These are phyloP conservation scores for Neurospora intermedia DNA, from an alignment of 495 filamentous ascomycete genomes.

Conservation along the genomic window DNA sequence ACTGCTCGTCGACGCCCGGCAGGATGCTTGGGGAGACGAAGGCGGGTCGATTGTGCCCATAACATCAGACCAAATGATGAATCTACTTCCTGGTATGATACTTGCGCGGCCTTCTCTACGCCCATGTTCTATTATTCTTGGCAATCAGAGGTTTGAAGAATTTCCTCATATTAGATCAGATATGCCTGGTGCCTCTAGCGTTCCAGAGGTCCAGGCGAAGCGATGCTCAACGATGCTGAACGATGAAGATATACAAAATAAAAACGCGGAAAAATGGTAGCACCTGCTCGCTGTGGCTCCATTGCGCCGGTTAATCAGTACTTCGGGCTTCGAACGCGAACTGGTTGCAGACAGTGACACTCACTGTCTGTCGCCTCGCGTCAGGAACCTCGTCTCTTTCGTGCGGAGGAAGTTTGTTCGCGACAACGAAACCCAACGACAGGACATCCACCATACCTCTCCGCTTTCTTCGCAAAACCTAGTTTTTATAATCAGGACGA, in stretches of 20 bases:
- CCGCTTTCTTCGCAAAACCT: not conserved
- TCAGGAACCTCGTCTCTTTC: not conserved
- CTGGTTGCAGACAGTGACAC: not conserved
- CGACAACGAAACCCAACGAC: not conserved
- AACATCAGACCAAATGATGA: not conserved
- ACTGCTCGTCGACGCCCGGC: not conserved
- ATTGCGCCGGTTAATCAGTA: not conserved
- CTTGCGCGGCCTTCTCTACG: not conserved
- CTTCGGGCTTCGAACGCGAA: not conserved
- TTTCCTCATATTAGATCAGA: not conserved
- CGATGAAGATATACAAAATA: no score
- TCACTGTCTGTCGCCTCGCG: not conserved
- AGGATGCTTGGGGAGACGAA: not conserved
- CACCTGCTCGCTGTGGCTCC: not conserved
- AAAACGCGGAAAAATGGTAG: not conserved
- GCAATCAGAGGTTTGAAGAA: not conserved
- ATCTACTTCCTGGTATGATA: not conserved
- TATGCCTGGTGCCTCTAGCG: not conserved
- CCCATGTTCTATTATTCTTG: not conserved
- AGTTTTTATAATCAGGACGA: not conserved
- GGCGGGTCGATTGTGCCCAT: not conserved
- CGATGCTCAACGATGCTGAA: not conserved
- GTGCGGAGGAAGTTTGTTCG: not conserved
- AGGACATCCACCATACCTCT: not conserved
- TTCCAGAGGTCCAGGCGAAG: not conserved